Base-by-base conservation (phyloP, 257 asterid genomes). In the Nicotiana otophora region DNA sequence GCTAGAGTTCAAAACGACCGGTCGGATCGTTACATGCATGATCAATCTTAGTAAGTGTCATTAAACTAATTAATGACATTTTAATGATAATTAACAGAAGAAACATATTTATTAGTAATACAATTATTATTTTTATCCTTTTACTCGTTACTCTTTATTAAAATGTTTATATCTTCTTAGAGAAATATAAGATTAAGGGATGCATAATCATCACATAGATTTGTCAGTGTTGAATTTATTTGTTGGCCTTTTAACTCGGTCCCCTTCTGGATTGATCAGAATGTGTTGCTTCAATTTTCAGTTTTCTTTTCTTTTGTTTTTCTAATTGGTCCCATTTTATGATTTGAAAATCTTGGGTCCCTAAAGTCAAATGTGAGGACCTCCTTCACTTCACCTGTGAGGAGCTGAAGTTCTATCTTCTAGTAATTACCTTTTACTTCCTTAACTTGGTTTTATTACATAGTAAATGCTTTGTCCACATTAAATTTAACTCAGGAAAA, bases 261-360 rank as follows among this genome's bases (percentile, higher is more conserved):
- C 61, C 61, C 79, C 79, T 23, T 14, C 79, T 46, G 39, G 39
- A 46, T 72, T 72, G 23, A 46, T 72, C 39, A 72, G 79, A 72
- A 46, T 46, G 8, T 72, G 79, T 72, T 72, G 23, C 61, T 70
- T 70, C 58, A 11, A 70, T 70, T 70, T 70, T 70, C 34, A 70
- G 78, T 70, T n/a, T 53, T 53, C 19, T 53, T 53, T 14, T 12
- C 5, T 67, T n/a, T 17, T 69, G 11, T 20, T 70, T 42, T 8
- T 70, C 9, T 1, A 42, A 42, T 72, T 46, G 79, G 61, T 72
- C 79, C 79, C 79, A 72, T 42, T 72, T 72, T 72, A 5, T 23
- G 42, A 46, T 48, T 57, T n/a, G 36, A 46, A 46, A 12, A 42
- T 72, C 23, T 23, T 23, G 79, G 61, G 79, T 46, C 79, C 23